Percentiles rank a stretch among this genome's conserved stretches.
phyloP scores from a whole-genome alignment of 768 basidiomycete species.

The Mycena galopus region DNA sequence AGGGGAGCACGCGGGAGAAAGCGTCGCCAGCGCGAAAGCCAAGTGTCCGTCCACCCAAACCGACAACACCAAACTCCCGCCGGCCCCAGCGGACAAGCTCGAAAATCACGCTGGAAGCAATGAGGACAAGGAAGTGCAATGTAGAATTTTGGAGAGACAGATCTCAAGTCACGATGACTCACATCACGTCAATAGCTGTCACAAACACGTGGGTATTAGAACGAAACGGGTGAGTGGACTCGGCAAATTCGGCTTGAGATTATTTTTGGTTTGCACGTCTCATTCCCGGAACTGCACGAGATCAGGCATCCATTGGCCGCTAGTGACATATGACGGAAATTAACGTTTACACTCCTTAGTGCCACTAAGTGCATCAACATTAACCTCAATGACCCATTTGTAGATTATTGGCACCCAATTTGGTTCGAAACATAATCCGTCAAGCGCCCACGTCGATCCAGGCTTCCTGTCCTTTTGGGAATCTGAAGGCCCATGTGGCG shows the following conservation, averaged over 20 bases:
- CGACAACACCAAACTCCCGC: not conserved
- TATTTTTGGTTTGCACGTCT: not conserved
- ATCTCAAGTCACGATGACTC: not conserved
- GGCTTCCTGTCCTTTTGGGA: not conserved
- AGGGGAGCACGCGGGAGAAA: constrained; percentile 2
- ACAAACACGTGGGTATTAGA: constrained; percentile 16
- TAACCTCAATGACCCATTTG: not conserved
- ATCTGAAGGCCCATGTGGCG: not conserved
- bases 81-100: not conserved
- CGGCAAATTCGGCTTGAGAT: not conserved
- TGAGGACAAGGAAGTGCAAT: too few species aligned
- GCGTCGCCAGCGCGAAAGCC: not conserved
- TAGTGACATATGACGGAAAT: constrained; percentile 23
- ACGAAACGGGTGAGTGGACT: not conserved
- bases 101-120: not conserved
- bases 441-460: constrained; percentile 27
- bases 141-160: too few species aligned
- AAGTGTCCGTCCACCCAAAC: not conserved
- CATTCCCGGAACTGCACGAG: not conserved
- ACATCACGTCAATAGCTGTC: constrained; percentile 5
- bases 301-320: not conserved
- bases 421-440: not conserved
- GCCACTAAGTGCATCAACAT: not conserved
- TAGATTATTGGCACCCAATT: not conserved
- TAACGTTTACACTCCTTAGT: not conserved